phyloP scores from a whole-genome alignment of 306 rosid genomes.

The Prunus mume region DNA sequence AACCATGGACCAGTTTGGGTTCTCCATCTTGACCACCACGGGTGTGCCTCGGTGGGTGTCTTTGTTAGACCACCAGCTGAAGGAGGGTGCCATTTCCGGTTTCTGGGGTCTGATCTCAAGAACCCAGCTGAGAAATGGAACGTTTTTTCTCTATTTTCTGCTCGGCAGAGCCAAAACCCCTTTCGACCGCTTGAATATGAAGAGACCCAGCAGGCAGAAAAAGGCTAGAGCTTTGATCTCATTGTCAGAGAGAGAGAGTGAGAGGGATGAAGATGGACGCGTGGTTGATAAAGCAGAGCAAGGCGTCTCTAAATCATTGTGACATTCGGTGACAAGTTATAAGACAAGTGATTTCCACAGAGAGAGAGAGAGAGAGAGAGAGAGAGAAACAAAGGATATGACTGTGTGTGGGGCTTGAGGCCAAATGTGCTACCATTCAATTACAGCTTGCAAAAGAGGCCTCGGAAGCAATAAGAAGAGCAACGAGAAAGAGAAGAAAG shows the following conservation, averaged over 20 bases:
- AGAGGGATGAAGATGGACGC: slow-evolving; percentile 37
- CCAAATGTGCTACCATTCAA: slow-evolving; percentile 43
- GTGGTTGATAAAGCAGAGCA: slow-evolving; percentile 44
- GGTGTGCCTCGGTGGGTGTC: slow-evolving; percentile 83
- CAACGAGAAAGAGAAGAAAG: slow-evolving; percentile 8
- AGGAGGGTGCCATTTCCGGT: slow-evolving; percentile 62
- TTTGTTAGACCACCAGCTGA: slow-evolving; percentile 64
- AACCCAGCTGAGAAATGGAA: slow-evolving; percentile 13
- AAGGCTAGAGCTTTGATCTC: slow-evolving; percentile 45
- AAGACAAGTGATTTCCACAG: background rate
- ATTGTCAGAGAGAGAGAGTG: slow-evolving; percentile 40
- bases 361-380: slow-evolving; percentile 21
- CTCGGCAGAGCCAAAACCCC: background rate
- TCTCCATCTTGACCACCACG: slow-evolving; percentile 94
- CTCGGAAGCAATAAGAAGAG: slow-evolving; percentile 26
- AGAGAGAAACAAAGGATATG: slow-evolving; percentile 6
- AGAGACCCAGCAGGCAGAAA: slow-evolving; percentile 2
- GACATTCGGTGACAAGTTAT: slow-evolving; percentile 54
- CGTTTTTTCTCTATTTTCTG: background rate
- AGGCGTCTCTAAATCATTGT: slow-evolving; percentile 46
- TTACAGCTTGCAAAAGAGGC: slow-evolving; percentile 58
- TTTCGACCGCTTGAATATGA: slow-evolving; percentile 3
- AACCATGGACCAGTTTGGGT: slow-evolving; percentile 93
- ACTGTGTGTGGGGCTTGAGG: slow-evolving; percentile 32
- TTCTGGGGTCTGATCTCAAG: slow-evolving; percentile 35